Evolutionary conservation across 352 stramenopile species (phyloP).

Genomic region (Peronospora belbahrii): DNA sequence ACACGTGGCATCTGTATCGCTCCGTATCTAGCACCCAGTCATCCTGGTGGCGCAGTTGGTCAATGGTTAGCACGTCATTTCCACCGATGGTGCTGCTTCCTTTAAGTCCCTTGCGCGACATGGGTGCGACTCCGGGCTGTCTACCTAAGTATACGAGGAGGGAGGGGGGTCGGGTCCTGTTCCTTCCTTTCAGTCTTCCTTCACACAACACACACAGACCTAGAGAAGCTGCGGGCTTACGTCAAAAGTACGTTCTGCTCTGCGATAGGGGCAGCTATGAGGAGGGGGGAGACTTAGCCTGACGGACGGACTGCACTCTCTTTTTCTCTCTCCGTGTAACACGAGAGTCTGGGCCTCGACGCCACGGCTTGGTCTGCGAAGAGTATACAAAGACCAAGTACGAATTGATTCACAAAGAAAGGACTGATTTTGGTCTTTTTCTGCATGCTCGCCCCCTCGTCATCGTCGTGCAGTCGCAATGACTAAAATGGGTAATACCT

Average conservation of each 20-base stretch:
- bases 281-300: conserved; percentile 4
- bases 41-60: conserved; percentile 82
- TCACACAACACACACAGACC: conserved; percentile 2
- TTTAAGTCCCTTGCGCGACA: conserved; percentile 72
- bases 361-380: conserved; percentile 15
- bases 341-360: conserved; percentile 20
- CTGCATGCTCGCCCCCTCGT: conserved; percentile 18
- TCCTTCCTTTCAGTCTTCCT: conserved; percentile 9
- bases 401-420: conserved; percentile 3
- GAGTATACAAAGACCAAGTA: conserved; percentile 24
- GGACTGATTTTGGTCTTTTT: conserved; percentile 7
- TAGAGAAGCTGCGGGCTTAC: conserved; percentile 7
- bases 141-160: conserved; percentile 8
- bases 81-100: conserved; percentile 56
- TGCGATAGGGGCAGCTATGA: conserved; percentile 3
- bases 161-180: background rate
- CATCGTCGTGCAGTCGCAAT: conserved; percentile 16
- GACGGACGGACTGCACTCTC: conserved; percentile 1
- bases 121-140: conserved; percentile 16
- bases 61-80: conserved; percentile 85
- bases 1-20: conserved; percentile 83
- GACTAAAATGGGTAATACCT: conserved; percentile 8
- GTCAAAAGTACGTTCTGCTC: conserved; percentile 13
- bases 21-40: conserved; percentile 86
- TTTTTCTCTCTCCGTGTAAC: conserved; percentile 21